Evolutionary conservation across 2,329 filamentous ascomycete genomes (phyloP), one percentile per base, ranked within the genome.

Genomic region (Rutstroemia sp.): DNA sequence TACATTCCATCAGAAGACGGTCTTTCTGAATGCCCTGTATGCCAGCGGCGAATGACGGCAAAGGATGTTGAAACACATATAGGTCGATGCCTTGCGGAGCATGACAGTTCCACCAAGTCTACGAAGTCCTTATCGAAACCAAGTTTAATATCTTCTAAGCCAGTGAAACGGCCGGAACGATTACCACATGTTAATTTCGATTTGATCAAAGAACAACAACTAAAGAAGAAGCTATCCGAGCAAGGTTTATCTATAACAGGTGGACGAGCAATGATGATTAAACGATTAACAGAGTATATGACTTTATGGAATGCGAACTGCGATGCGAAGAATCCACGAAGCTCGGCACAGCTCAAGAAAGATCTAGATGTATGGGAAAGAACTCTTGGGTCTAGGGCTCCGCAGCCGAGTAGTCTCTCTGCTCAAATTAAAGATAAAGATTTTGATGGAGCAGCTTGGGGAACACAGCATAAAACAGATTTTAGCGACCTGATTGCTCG

Each of bases 271-370:
- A 76, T 92, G 1, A 76, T 97, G 54, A 87, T 92, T 68, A 81
- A 79, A 62, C 82, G 95, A 17, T 92, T 97, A 67, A 89, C 82
- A 23, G 94, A 99, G 71, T 99, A 92, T 92, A 79, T 94, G 51
- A 96, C 94, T 39, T 74, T 99, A 17, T 96, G 90, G 87, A 99
- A 99, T 70, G 89, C 95, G 10, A 99, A 99, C 69, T 96, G 91
- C 72, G 94, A 99, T 71, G 87, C 92, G 2, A 81, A 80, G 38
- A 75, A 76, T 1, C 90, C 90, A 0, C 88, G 87, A 68, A 76
- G 77, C 10, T 89, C 88, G 61, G 67, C 73, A 6, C 86, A 94
- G 57, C 71, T 99, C 4, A 72, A 95, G 16, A 82, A 81, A 14
- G 92, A 97, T 58, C 71, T 99, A 12, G 87, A 92, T 21, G 72